phyloP scores from a whole-genome alignment of 2,329 filamentous ascomycete genomes.

The Claviceps spartinae region DNA sequence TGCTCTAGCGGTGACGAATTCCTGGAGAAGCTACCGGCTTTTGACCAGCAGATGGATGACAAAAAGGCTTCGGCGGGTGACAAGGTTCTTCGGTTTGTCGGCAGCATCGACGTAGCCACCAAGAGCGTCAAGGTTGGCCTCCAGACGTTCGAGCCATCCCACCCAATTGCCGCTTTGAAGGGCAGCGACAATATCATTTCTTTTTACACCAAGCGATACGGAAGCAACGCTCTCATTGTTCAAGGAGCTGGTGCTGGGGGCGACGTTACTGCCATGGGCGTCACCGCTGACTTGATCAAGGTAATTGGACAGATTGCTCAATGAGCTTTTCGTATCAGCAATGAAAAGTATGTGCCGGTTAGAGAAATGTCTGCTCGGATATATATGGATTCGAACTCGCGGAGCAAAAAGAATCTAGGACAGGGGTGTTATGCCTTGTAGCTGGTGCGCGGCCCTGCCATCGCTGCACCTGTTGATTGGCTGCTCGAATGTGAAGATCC shows the following conservation, averaged over 20 bases:
- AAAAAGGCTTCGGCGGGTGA: slow-evolving; percentile 74
- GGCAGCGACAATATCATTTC: slow-evolving; percentile 98
- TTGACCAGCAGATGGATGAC: slow-evolving; percentile 81
- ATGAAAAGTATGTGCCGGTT: too few relatives aligned
- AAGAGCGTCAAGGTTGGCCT: slow-evolving; percentile 83
- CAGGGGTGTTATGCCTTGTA: slow-evolving; percentile 4
- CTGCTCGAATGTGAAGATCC: background rate
- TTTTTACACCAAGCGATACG: slow-evolving; percentile 95
- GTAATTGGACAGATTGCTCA: slow-evolving; percentile 57
- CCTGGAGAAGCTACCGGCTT: slow-evolving; percentile 63
- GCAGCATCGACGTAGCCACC: slow-evolving; percentile 74
- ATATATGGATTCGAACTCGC: background rate
- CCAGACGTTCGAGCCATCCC: slow-evolving; percentile 74
- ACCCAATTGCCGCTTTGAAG: slow-evolving; percentile 87
- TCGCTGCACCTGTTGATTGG: background rate
- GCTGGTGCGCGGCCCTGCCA: slow-evolving; percentile 2
- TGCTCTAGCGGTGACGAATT: slow-evolving; percentile 73
- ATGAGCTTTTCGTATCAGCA: slow-evolving; percentile 1
- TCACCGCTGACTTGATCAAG: slow-evolving; percentile 87
- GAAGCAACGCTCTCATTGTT: slow-evolving; percentile 78
- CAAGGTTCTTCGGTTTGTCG: slow-evolving; percentile 89
- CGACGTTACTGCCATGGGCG: slow-evolving; percentile 95
- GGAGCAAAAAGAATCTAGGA: background rate
- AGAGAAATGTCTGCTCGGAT: background rate
- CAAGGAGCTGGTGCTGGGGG: slow-evolving; percentile 90